Base-by-base conservation (phyloP, 1,284 basidiomycete genomes). In the Quambalaria eucalypti region DNA sequence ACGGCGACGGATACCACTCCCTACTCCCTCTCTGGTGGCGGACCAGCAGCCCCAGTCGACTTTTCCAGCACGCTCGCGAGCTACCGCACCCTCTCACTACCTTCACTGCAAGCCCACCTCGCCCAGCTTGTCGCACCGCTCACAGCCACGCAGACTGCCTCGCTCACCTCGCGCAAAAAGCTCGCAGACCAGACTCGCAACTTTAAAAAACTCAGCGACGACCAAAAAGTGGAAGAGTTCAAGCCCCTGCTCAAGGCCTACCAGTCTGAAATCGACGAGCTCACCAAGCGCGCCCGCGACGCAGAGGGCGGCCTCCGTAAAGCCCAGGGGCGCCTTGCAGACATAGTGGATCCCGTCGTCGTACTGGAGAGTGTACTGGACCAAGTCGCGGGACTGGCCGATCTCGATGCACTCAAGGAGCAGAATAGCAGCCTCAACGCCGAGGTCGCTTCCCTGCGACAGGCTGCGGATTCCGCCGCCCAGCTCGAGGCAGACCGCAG, bases 261-360 rank as follows among this genome's bases (percentile, higher is more conserved):
- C 79, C 93, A 98, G 78, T 82, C 85, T 6, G 93, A 97, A 78
- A 97, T 99, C 60, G 93, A 99, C 78, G 86, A 80, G 66, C 83
- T 98, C 57, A 97, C 91, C 0, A 88, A 89, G 63, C 85, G 93
- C 6, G 88, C 86, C 29, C 96, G 95, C 74, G 78, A 82, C 16
- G 87, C 91, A 1, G 93, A 97, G 79, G 92, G 87, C 68, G 88
- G 90, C 0, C 95, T 99, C 77, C 80, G 96, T 29, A 88, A 86
- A 66, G 85, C 92, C 12, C 52, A 60, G 19, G 59, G 60, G 7
- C 60, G 65, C 0, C 77, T 98, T 2, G 88, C 89, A 0, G 90
- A 93, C 70, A 91, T 89, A 5, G 91, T 92, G 0, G 93, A 98
- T 77, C 95, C 93, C 16, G 95, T 91, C 73, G 93, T 93, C 4